Conservation (phyloP, 2,329 filamentous ascomycete species). For the Macrophomina pseudophaseolina region DNA sequence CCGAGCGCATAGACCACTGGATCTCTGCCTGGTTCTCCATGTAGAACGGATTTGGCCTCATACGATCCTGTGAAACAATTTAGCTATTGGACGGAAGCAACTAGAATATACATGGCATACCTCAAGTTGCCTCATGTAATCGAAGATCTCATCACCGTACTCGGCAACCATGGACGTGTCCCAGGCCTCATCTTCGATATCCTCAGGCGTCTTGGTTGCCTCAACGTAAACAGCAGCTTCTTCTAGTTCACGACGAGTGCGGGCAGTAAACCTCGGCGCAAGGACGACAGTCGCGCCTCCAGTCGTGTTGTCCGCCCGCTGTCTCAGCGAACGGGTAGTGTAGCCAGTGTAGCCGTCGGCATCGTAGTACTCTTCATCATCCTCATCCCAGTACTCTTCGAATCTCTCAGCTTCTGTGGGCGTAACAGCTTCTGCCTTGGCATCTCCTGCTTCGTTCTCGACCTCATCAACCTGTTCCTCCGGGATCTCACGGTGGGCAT, state of each 20-base stretch:
- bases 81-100: background rate
- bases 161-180: constrained; percentile 98
- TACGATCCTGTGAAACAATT: constrained; percentile 60
- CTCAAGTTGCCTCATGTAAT: constrained; percentile 89
- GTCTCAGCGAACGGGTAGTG: constrained; percentile 77
- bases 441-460: constrained; percentile 44
- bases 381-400: constrained; percentile 76
- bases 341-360: constrained; percentile 66
- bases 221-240: constrained; percentile 70
- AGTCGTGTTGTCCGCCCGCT: constrained; percentile 75
- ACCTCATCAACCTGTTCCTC: constrained; percentile 43
- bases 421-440: constrained; percentile 35
- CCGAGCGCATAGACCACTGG: constrained; percentile 97
- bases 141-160: constrained; percentile 94
- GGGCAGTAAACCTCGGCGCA: constrained; percentile 72
- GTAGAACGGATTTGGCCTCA: constrained; percentile 89
- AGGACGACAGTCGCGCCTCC: constrained; percentile 68
- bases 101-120: constrained; percentile 50
- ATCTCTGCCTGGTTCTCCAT: constrained; percentile 98
- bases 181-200: constrained; percentile 86
- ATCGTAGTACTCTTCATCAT: constrained; percentile 76
- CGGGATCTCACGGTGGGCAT: constrained; percentile 33
- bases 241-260: constrained; percentile 74
- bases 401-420: constrained; percentile 49
- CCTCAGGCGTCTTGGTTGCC: constrained; percentile 68